Evolutionary conservation across 2,329 filamentous ascomycete species (phyloP).

Genomic region (Huntiella savannae): DNA sequence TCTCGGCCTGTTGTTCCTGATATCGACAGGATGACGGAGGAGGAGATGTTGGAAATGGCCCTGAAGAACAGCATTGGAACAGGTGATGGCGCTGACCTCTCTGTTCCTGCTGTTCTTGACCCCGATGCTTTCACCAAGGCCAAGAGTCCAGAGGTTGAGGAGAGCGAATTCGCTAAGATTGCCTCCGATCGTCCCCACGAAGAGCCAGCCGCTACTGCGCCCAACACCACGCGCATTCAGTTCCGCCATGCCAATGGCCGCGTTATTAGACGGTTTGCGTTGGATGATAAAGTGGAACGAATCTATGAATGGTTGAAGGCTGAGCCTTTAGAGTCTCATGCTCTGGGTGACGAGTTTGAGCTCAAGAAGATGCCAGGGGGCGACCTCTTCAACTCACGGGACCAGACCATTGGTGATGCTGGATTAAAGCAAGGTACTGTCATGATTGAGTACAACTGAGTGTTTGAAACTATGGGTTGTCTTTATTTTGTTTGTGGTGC

Average conservation of each 20-base stretch:
- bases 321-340: slow-evolving; percentile 54
- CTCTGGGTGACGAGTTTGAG: slow-evolving; percentile 63
- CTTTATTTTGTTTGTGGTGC: neutral
- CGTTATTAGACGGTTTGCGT: slow-evolving; percentile 67
- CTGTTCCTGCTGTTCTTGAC: slow-evolving; percentile 37
- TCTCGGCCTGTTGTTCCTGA: slow-evolving; percentile 23
- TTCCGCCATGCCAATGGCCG: slow-evolving; percentile 73
- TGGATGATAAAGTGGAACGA: slow-evolving; percentile 57
- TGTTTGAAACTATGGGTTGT: slow-evolving; percentile 15
- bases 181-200: slow-evolving; percentile 51
- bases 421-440: slow-evolving; percentile 84
- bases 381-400: slow-evolving; percentile 61
- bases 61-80: slow-evolving; percentile 58
- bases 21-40: slow-evolving; percentile 79
- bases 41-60: slow-evolving; percentile 92
- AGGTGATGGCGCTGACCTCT: slow-evolving; percentile 25
- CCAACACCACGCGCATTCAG: slow-evolving; percentile 68
- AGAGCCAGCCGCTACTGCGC: slow-evolving; percentile 50
- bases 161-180: slow-evolving; percentile 46
- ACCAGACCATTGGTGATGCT: slow-evolving; percentile 57
- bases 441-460: slow-evolving; percentile 77
- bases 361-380: slow-evolving; percentile 67
- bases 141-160: slow-evolving; percentile 22
- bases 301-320: slow-evolving; percentile 97
- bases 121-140: slow-evolving; percentile 73